Evolutionary conservation across 495 filamentous ascomycete genomes (phyloP).

Genomic region (Talaromyces ruber): DNA sequence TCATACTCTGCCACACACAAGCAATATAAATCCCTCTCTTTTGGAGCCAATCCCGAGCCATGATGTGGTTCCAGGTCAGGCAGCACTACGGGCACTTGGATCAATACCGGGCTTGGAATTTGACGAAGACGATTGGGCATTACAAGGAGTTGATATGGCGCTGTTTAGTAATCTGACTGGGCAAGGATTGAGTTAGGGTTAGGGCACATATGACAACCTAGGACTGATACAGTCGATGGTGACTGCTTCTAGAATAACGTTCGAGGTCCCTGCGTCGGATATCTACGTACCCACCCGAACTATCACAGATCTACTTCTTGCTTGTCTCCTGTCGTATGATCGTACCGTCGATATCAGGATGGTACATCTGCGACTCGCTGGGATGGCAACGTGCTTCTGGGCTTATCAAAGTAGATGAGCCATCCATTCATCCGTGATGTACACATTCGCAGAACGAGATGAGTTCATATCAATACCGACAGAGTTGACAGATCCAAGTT

Average conservation of each 20-base stretch:
- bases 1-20: neutral
- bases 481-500: neutral
- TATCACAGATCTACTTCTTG: neutral
- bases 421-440: neutral
- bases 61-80: neutral
- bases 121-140: slow-evolving; percentile 16
- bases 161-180: slow-evolving; percentile 15
- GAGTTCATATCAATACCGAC: neutral
- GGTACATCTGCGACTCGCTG: neutral
- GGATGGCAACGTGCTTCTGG: neutral
- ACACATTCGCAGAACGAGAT: neutral
- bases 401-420: neutral
- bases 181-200: neutral
- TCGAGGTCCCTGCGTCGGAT: neutral
- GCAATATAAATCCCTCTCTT: neutral
- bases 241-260: neutral
- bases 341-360: neutral
- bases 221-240: too few relatives aligned
- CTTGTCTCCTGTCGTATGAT: neutral
- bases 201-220: neutral
- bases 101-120: slow-evolving; percentile 8
- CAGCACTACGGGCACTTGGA: neutral
- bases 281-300: neutral
- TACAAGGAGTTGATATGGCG: slow-evolving; percentile 20
- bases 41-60: neutral